Percentiles rank a stretch among this genome's conserved stretches.
Evolutionary conservation across 2,329 filamentous ascomycete genomes (phyloP).

Genomic region (Laburnicola sp.): DNA sequence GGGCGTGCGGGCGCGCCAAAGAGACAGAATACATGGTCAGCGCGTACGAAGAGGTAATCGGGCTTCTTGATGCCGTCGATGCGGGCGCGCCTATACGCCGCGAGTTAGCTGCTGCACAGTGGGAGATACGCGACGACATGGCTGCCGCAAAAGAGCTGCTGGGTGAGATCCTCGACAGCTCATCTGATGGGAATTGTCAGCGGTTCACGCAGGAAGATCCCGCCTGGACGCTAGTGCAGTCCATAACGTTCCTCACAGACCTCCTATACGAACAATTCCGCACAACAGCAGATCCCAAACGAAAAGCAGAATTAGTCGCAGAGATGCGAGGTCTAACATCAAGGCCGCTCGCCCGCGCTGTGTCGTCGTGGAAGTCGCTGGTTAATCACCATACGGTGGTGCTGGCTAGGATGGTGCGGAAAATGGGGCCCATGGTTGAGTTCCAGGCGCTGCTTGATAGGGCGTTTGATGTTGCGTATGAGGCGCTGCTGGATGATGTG

Average conservation of each 20-base stretch:
- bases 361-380: constrained; percentile 2
- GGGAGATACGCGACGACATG: background rate
- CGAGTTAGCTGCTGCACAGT: background rate
- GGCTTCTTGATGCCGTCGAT: constrained; percentile 1
- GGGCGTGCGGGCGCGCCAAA: background rate
- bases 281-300: background rate
- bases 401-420: constrained; percentile 1
- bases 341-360: background rate
- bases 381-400: background rate
- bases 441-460: background rate
- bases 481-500: background rate
- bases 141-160: background rate
- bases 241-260: background rate
- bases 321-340: background rate
- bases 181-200: background rate
- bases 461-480: background rate
- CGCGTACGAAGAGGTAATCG: background rate
- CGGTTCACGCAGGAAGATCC: background rate
- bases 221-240: background rate
- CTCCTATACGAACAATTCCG: constrained; percentile 3
- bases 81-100: background rate
- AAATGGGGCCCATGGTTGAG: background rate
- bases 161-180: background rate
- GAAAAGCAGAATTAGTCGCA: background rate
- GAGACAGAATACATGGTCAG: background rate